These are phyloP conservation scores for Hortaea werneckii DNA, from an alignment of 2,329 filamentous ascomycete genomes.

Conservation along the genomic window DNA sequence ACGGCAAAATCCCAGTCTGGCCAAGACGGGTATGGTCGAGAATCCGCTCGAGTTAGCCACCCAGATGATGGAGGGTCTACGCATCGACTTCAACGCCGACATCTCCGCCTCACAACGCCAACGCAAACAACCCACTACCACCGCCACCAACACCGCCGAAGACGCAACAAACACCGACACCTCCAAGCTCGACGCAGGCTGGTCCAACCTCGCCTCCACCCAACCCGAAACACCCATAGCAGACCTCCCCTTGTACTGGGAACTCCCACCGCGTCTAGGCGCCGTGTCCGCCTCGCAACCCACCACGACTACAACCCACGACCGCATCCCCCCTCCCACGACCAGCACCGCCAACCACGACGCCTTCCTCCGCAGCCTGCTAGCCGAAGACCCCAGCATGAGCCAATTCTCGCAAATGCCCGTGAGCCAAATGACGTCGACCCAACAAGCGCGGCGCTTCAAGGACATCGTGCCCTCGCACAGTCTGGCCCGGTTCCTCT, in stretches of 20 bases:
- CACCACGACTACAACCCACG: constrained; percentile 6
- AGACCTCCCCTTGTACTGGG: constrained; percentile 75
- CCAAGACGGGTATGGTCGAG: constrained; percentile 59
- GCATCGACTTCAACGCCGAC: constrained; percentile 71
- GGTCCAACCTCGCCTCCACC: constrained; percentile 57
- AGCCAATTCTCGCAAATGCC: constrained; percentile 60
- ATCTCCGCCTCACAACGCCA: constrained; percentile 43
- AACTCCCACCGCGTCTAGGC: constrained; percentile 53
- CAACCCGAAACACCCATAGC: constrained; percentile 71
- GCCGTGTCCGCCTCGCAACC: constrained; percentile 28
- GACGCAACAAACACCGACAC: constrained; percentile 60
- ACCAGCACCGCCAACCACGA: not conserved
- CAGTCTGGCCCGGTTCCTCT: constrained; percentile 86
- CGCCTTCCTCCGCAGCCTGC: constrained; percentile 43
- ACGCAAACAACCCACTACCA: constrained; percentile 29
- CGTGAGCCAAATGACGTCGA: constrained; percentile 67
- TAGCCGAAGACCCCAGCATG: constrained; percentile 76
- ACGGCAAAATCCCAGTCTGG: constrained; percentile 65
- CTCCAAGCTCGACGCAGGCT: constrained; percentile 27
- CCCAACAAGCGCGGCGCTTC: constrained; percentile 81
- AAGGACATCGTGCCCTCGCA: constrained; percentile 83
- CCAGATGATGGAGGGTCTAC: constrained; percentile 82
- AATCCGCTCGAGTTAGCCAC: constrained; percentile 84
- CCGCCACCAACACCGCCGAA: constrained; percentile 25
- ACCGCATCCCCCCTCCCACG: not conserved